Base-by-base conservation (phyloP, 768 basidiomycete genomes). In the Terana coerulea region DNA sequence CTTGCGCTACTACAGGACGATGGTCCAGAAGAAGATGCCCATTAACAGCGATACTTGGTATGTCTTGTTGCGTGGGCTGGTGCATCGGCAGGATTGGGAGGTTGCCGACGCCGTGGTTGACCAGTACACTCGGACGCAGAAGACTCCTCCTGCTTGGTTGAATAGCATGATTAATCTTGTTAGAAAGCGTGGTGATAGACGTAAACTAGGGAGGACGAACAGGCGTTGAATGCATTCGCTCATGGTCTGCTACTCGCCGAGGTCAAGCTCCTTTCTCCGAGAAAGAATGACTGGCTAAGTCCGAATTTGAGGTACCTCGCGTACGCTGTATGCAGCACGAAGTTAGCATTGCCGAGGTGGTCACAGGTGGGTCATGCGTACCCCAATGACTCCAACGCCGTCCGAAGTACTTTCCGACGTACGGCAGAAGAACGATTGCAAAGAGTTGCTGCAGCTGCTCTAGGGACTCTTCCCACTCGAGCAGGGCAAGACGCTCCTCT, bases 391-490 rank as follows among this genome's bases (percentile, higher is more conserved):
- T 89, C 78, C 87, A 92, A 65, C 79, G 79, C 62, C 94, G 76
- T 26, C 94, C 94, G 30, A 94, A 64, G 80, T 84, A 95, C 65
- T 91, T 94, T 47, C 94, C 94, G 52, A 93, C 66, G 71, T 84
- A 87, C 2, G 94, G 94, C 52, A 97, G 72, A 40, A 95, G 72
- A 22, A 95, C 85, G 51, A 91, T 75, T 31, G 87, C 79, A 47
- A 90, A 69, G 17, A 95, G 79, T 64, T 91, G 80, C 64, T 88
- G 84, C 39, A 97, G 76, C 65, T 97, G 92, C 54, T 84, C 71
- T 44, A 95, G 62, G 61, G 87, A 90, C 67, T 97, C 94, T 61
- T 93, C 86, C 94, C 94, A 95, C 72, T 97, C 94, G 64, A 87
- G 78, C 67, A 94, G 88, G 2, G 89, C 88, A 41, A 86, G 72